Base-by-base conservation (phyloP, 1,139 yeast species). In the Hansenula lynferdii region DNA sequence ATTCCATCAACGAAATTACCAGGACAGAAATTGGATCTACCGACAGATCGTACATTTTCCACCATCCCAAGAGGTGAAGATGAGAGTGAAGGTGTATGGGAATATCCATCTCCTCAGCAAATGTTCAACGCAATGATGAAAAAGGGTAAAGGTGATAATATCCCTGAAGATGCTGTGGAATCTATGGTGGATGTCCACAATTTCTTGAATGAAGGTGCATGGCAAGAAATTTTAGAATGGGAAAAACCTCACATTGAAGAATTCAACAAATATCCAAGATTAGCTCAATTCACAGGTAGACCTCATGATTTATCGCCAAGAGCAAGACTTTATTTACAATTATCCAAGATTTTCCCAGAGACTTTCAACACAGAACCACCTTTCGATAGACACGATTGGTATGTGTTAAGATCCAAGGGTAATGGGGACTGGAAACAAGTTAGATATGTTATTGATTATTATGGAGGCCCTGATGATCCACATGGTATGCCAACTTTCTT, bases 301-400 rank as follows among this genome's bases (percentile, higher is more conserved):
- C 97, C 98, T 0, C 75, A 84, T 47, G 90, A 87, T 42, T 56
- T 85, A 49, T 77, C 92, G 2, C 99, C 98, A n/a, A 72, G 95
- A 39, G 98, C 98, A 0, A 70, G 74, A 45, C 64, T 78, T 67
- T 79, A 80, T 54, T 75, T 85, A 50, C 61, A 68, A 47, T 60
- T 92, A 45, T 84, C 94, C 8, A 72, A 75, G 48, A 32, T 81
- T 4, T 84, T 82, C 65, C 97, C 98, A 1, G 66, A 72, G 15
- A 70, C 75, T 15, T 90, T 79, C 64, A 84, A 79, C 44, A 66
- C 81, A 1, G 83, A 83, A 43, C 86, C 95, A 6, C 99, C 99
- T 7, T 94, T 94, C 56, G 99, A 94, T 61, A 79, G 98, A 60
- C 99, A 94, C 56, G 99, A 94, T 63, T 94, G 99, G 99, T 85